These are phyloP conservation scores for Serendipita sp. DNA, from an alignment of 768 basidiomycete genomes.

Conservation along the genomic window DNA sequence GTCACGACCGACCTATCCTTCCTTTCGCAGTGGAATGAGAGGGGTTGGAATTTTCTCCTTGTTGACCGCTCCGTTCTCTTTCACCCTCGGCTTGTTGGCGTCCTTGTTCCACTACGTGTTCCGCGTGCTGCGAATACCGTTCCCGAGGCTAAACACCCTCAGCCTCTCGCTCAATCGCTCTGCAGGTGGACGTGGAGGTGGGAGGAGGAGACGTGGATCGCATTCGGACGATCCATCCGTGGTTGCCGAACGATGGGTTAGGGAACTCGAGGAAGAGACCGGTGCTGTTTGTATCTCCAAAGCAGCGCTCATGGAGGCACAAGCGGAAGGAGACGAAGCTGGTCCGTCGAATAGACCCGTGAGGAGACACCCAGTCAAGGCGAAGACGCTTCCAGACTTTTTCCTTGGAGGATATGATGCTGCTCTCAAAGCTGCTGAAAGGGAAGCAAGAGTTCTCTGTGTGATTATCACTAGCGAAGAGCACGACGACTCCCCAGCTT, in stretches of 20 bases:
- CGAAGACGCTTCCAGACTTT: conserved; percentile 56
- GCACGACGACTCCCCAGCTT: conserved; percentile 76
- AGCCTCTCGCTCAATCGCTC: conserved; percentile 26
- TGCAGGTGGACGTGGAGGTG: not conserved
- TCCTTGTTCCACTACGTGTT: conserved; percentile 50
- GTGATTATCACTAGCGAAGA: conserved; percentile 75
- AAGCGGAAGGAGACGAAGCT: conserved; percentile 23
- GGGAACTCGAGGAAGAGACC: conserved; percentile 70
- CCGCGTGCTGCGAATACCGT: conserved; percentile 46
- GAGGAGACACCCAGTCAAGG: conserved; percentile 23
- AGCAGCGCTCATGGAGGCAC: conserved; percentile 19
- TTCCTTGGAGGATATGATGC: conserved; percentile 67
- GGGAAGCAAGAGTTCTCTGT: conserved; percentile 58
- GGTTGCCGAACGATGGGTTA: conserved; percentile 60
- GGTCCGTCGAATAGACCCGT: conserved; percentile 19
- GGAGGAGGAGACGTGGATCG: conserved; percentile 18
- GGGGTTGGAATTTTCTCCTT: conserved; percentile 18
- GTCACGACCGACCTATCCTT: conserved; percentile 10
- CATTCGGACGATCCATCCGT: conserved; percentile 25
- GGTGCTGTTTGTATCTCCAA: conserved; percentile 49
- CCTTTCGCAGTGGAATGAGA: conserved; percentile 23
- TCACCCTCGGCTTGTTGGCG: conserved; percentile 45
- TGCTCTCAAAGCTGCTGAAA: conserved; percentile 52
- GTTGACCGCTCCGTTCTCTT: conserved; percentile 34
- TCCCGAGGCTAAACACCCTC: conserved; percentile 40